Percentiles rank a stretch among this genome's conserved stretches.
These are phyloP conservation scores for Tympanopsis confertula DNA, from an alignment of 2,329 filamentous ascomycete genomes.

Conservation along the genomic window DNA sequence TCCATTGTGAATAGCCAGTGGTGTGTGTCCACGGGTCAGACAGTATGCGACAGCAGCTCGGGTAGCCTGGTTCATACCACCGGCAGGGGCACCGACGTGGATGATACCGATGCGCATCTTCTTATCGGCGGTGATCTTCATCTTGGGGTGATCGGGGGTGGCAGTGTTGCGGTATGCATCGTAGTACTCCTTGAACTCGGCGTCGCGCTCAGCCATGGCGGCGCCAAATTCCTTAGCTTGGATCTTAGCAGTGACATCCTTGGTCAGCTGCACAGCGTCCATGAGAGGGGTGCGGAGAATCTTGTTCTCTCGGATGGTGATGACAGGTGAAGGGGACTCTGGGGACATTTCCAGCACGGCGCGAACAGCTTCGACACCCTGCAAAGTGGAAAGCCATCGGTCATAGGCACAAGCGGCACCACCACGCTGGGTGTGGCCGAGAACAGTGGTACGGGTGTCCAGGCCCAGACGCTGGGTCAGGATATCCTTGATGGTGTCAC, in stretches of 20 bases:
- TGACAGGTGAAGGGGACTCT: slow-evolving; percentile 83
- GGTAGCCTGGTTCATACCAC: slow-evolving; percentile 96
- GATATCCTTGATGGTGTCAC: slow-evolving; percentile 73
- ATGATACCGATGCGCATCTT: slow-evolving; percentile 90
- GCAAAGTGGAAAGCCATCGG: slow-evolving; percentile 80
- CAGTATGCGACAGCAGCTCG: slow-evolving; percentile 90
- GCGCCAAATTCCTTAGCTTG: slow-evolving; percentile 72
- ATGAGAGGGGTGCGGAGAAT: slow-evolving; percentile 83
- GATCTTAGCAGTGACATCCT: slow-evolving; percentile 73
- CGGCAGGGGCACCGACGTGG: slow-evolving; percentile 90
- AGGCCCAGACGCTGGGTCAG: slow-evolving; percentile 72
- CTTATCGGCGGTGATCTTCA: slow-evolving; percentile 34
- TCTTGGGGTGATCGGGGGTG: slow-evolving; percentile 56
- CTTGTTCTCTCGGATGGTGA: slow-evolving; percentile 95
- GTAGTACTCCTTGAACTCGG: slow-evolving; percentile 89
- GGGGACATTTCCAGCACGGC: slow-evolving; percentile 83
- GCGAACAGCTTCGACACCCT: slow-evolving; percentile 87
- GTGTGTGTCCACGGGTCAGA: slow-evolving; percentile 79
- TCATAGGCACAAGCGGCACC: slow-evolving; percentile 89
- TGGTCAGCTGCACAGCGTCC: slow-evolving; percentile 76
- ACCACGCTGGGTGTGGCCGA: slow-evolving; percentile 95
- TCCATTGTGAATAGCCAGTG: slow-evolving; percentile 87
- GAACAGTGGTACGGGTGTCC: slow-evolving; percentile 86
- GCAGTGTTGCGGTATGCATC: slow-evolving; percentile 85
- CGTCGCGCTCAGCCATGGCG: slow-evolving; percentile 80